Percentiles rank a stretch among this genome's conserved stretches.
phyloP scores from a whole-genome alignment of 208 protist species.

The Wallacemonas sp. region DNA sequence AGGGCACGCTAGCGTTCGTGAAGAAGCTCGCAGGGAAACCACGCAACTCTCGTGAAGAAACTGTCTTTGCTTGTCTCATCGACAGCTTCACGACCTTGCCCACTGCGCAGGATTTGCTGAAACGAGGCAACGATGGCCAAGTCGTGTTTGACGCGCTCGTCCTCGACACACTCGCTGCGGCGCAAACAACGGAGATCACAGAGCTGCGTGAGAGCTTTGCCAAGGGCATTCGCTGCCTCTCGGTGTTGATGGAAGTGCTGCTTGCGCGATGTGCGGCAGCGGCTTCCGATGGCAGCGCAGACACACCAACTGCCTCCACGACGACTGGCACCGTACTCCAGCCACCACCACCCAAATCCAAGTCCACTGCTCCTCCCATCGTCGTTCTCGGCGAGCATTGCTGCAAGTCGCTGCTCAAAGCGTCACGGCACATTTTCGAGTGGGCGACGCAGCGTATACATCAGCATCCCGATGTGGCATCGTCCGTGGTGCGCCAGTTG shows the following conservation, averaged over 20 bases:
- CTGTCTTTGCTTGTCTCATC: constrained; percentile 57
- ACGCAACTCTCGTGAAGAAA: constrained; percentile 41
- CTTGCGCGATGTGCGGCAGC: constrained; percentile 24
- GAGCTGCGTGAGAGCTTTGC: constrained; percentile 43
- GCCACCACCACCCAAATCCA: too few relatives aligned
- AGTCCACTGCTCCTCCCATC: background rate
- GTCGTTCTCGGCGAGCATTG: constrained; percentile 45
- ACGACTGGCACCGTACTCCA: too few relatives aligned
- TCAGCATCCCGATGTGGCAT: constrained; percentile 36
- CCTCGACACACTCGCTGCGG: constrained; percentile 26
- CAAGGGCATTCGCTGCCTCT: constrained; percentile 44
- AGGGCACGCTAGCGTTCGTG: constrained; percentile 51
- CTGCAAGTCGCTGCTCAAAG: constrained; percentile 67
- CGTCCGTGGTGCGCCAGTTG: constrained; percentile 47
- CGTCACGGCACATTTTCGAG: constrained; percentile 66
- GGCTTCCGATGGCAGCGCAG: background rate
- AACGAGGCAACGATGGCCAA: constrained; percentile 29
- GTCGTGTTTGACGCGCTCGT: constrained; percentile 72
- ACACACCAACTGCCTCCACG: constrained; percentile 9
- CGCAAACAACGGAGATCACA: constrained; percentile 65
- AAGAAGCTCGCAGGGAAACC: constrained; percentile 42
- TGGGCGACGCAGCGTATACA: constrained; percentile 47
- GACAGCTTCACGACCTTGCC: constrained; percentile 66
- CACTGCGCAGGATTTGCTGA: constrained; percentile 41
- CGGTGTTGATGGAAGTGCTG: constrained; percentile 85